Evolutionary conservation across 2,329 filamentous ascomycete genomes (phyloP).

Genomic region (Alternaria tenuissima): DNA sequence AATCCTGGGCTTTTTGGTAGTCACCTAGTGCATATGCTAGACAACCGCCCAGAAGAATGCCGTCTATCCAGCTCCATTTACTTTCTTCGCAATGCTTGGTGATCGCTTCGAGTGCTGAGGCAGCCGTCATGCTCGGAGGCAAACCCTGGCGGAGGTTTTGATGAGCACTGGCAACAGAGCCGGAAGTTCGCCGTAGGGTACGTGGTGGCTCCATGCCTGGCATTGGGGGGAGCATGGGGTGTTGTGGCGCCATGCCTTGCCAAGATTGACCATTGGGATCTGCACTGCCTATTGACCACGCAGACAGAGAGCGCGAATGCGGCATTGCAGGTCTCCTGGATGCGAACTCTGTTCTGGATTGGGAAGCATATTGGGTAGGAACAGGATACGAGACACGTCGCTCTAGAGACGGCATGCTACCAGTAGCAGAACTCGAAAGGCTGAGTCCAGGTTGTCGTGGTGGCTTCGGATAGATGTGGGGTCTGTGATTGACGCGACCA

Average conservation of each 20-base stretch:
- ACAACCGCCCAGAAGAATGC: constrained; percentile 89
- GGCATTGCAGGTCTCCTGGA: constrained; percentile 31
- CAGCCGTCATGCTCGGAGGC: constrained; percentile 47
- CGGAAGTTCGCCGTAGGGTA: constrained; percentile 46
- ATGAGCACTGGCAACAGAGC: constrained; percentile 40
- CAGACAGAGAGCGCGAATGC: constrained; percentile 43
- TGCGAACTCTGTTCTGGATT: constrained; percentile 29
- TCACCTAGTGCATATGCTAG: constrained; percentile 88
- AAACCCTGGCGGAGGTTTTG: constrained; percentile 38
- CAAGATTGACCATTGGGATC: constrained; percentile 35
- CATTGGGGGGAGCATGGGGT: constrained; percentile 29
- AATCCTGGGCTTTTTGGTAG: constrained; percentile 78
- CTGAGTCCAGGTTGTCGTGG: constrained; percentile 65
- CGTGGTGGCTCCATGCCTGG: constrained; percentile 40
- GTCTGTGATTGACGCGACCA: constrained; percentile 58
- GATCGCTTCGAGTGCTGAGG: constrained; percentile 49
- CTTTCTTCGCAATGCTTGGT: constrained; percentile 52
- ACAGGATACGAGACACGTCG: constrained; percentile 44
- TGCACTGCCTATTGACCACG: constrained; percentile 33
- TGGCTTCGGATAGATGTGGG: constrained; percentile 68
- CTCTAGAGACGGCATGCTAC: constrained; percentile 42
- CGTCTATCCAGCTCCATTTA: constrained; percentile 77
- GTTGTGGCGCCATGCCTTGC: constrained; percentile 36
- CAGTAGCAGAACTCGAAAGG: constrained; percentile 51
- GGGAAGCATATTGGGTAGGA: constrained; percentile 29